A percentile compares a stretch with the other conserved stretches of the same genome.
phyloP scores from a whole-genome alignment of 129 eudicot genomes.

The Sambucus nigra region DNA sequence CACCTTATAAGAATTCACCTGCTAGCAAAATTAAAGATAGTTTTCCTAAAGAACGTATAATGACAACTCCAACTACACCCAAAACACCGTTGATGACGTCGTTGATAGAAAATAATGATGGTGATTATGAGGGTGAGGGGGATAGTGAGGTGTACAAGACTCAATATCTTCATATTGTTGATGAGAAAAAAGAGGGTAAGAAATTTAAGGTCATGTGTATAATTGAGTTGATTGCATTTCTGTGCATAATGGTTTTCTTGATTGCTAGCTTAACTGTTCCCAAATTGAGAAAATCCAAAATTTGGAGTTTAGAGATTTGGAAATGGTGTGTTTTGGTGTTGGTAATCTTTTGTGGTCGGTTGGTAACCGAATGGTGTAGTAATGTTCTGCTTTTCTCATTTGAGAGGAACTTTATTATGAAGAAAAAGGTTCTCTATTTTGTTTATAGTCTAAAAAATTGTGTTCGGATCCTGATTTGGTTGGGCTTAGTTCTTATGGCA shows the following conservation, averaged over 20 bases:
- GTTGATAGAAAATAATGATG: not conserved
- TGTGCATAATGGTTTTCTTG: slow-evolving; percentile 20
- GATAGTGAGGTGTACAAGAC: slow-evolving; percentile 34
- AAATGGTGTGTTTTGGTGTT: slow-evolving; percentile 24
- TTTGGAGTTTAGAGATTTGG: slow-evolving; percentile 35
- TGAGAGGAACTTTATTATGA: slow-evolving; percentile 21
- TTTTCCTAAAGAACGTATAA: slow-evolving; percentile 10
- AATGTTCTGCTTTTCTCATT: slow-evolving; percentile 19
- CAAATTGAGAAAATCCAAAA: slow-evolving; percentile 3
- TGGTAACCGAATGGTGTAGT: slow-evolving; percentile 23
- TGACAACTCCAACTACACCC: slow-evolving; percentile 23
- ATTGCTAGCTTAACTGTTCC: slow-evolving; percentile 21
- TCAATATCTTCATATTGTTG: not conserved
- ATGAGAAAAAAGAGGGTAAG: slow-evolving; percentile 9
- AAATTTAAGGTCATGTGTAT: slow-evolving; percentile 15
- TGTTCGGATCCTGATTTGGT: slow-evolving; percentile 22
- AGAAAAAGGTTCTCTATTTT: slow-evolving; percentile 28
- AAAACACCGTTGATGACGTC: slow-evolving; percentile 30
- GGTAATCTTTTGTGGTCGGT: slow-evolving; percentile 28
- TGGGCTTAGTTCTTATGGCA: slow-evolving; percentile 20
- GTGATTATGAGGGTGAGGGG: slow-evolving; percentile 25
- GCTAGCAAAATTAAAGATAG: not conserved
- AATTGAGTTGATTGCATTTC: slow-evolving; percentile 28
- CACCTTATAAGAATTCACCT: slow-evolving; percentile 20
- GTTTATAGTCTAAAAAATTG: slow-evolving; percentile 22